Conservation (phyloP, 1,284 basidiomycete genomes). For the Ceratobasidium sp. region DNA sequence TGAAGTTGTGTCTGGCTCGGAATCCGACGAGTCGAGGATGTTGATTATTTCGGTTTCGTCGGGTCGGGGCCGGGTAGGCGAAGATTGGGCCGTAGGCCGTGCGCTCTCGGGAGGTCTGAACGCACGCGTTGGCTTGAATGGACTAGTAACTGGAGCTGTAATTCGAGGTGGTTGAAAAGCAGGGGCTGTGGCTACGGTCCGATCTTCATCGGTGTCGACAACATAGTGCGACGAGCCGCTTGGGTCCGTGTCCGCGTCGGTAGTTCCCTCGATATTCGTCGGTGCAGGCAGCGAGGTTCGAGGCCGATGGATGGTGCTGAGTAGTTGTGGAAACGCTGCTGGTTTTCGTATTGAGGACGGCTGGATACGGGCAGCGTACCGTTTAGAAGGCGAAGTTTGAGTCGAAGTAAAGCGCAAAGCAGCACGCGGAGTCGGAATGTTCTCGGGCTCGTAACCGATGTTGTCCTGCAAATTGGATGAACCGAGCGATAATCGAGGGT, state of each 20-base stretch:
- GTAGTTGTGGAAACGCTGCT: background rate
- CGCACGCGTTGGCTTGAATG: background rate
- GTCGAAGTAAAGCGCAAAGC: background rate
- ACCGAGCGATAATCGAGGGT: constrained; percentile 8
- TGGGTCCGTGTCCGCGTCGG: background rate
- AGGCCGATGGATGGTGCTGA: background rate
- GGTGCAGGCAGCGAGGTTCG: background rate
- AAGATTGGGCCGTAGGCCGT: background rate
- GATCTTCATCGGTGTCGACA: constrained; percentile 32
- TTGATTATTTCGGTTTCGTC: constrained; percentile 22
- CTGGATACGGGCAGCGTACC: background rate
- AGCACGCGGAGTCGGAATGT: constrained; percentile 35
- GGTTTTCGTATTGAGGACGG: background rate
- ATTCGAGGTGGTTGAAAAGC: background rate
- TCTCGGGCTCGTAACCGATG: constrained; percentile 31
- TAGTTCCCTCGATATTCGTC: background rate
- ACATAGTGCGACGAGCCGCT: constrained; percentile 16
- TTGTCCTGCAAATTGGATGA: constrained; percentile 37
- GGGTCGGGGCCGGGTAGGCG: background rate
- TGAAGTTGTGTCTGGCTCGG: background rate
- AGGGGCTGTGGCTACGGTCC: background rate
- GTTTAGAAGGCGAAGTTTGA: background rate
- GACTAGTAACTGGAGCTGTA: background rate
- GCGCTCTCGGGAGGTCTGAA: background rate
- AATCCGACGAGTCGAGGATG: constrained; percentile 10